Evolutionary conservation across 1,139 yeast species (phyloP).

Genomic region (Diutina sp.): DNA sequence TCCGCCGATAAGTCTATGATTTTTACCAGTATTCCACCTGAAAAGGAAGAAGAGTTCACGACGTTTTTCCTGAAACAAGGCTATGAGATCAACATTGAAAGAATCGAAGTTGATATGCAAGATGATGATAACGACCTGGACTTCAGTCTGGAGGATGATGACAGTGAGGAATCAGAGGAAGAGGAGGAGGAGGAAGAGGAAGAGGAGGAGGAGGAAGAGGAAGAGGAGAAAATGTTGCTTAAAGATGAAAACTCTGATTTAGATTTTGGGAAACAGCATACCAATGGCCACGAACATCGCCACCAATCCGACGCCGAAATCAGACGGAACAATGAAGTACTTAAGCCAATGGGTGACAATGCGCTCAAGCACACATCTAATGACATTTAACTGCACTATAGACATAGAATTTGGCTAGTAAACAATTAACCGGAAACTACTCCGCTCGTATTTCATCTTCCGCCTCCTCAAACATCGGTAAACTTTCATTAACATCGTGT

Average conservation of each 20-base stretch:
- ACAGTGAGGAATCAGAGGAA: constrained; percentile 5
- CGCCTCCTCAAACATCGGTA: constrained; percentile 37
- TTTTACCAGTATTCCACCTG: constrained; percentile 65
- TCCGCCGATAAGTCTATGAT: constrained; percentile 40
- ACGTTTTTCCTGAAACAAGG: constrained; percentile 41
- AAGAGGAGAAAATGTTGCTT: constrained; percentile 1
- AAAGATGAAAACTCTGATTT: background rate
- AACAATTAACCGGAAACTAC: background rate
- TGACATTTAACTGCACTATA: constrained; percentile 1
- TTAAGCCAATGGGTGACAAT: constrained; percentile 1
- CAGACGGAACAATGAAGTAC: background rate
- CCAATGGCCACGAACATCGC: background rate
- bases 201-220: background rate
- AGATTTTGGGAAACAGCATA: background rate
- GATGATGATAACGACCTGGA: constrained; percentile 9
- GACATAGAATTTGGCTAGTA: background rate
- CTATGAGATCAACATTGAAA: constrained; percentile 48
- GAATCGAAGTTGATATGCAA: constrained; percentile 16
- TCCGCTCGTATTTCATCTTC: constrained; percentile 4
- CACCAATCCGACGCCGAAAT: background rate
- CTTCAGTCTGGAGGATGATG: constrained; percentile 5
- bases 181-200: constrained; percentile 3
- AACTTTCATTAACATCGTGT: constrained; percentile 36
- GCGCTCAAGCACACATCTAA: background rate
- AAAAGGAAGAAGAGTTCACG: constrained; percentile 37